These are phyloP conservation scores for Juncus inflexus DNA, from an alignment of 176 grass and related monocot genomes.

Conservation along the genomic window DNA sequence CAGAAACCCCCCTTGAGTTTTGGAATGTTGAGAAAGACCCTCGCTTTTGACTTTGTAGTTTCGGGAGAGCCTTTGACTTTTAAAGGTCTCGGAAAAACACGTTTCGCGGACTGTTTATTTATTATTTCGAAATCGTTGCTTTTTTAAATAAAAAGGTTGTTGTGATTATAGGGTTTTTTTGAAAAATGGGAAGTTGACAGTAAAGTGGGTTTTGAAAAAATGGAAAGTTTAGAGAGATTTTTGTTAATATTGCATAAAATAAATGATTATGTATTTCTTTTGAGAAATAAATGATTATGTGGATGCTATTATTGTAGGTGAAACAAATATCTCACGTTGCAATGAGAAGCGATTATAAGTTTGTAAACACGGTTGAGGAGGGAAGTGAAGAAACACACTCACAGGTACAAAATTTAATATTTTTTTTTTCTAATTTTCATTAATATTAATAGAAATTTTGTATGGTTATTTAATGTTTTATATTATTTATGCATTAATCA, in stretches of 20 bases:
- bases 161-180: too few relatives aligned
- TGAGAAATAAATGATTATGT: slow-evolving; percentile 1
- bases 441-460: slow-evolving; percentile 24
- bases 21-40: too few relatives aligned
- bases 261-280: background rate
- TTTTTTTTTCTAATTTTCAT: slow-evolving; percentile 27
- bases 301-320: slow-evolving; percentile 35
- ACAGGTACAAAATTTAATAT: slow-evolving; percentile 36
- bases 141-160: too few relatives aligned
- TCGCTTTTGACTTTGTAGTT: too few relatives aligned
- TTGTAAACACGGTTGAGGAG: slow-evolving; percentile 89
- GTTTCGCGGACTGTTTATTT: slow-evolving; percentile 25
- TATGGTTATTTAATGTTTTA: background rate
- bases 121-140: background rate
- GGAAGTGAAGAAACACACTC: slow-evolving; percentile 87
- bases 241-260: too few relatives aligned
- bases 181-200: background rate
- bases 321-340: slow-evolving; percentile 73
- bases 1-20: too few relatives aligned
- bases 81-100: background rate
- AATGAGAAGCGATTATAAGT: slow-evolving; percentile 67
- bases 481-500: slow-evolving; percentile 32
- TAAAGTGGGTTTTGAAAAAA: background rate
- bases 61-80: background rate
- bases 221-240: too few relatives aligned